phyloP scores from a whole-genome alignment of 306 rosid genomes.

The Delonix regia region DNA sequence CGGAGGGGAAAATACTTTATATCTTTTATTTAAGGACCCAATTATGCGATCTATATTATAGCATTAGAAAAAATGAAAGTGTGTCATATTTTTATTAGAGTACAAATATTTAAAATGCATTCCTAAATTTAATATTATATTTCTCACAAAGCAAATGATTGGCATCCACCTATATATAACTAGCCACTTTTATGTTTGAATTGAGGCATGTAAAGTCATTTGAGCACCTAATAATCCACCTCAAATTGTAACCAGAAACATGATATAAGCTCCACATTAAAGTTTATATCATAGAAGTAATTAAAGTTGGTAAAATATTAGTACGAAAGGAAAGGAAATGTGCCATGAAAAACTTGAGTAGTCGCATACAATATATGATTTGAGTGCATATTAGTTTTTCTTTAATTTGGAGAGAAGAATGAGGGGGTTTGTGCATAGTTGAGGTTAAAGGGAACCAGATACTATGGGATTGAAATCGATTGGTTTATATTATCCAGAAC shows the following conservation, averaged over 20 bases:
- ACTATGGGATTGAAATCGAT: slow-evolving; percentile 11
- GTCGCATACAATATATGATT: slow-evolving; percentile 23
- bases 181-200: too few species aligned
- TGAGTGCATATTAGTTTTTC: slow-evolving; percentile 3
- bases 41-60: too few species aligned
- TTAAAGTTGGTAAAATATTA: background rate
- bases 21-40: too few species aligned
- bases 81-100: too few species aligned
- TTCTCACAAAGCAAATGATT: too few species aligned
- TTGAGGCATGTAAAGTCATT: background rate
- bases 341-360: background rate
- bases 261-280: background rate
- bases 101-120: too few species aligned
- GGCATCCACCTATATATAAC: too few species aligned
- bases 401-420: background rate
- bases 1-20: too few species aligned
- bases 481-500: slow-evolving; percentile 18
- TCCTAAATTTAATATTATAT: too few species aligned
- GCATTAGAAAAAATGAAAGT: too few species aligned
- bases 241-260: background rate
- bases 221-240: background rate
- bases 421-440: background rate
- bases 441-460: slow-evolving; percentile 29
- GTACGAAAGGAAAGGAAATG: slow-evolving; percentile 10
- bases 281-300: background rate